A percentile compares a stretch with the other conserved stretches of the same genome.
phyloP scores from a whole-genome alignment of 2,329 filamentous ascomycete genomes.

The Zelopaecilomyces penicillatus region DNA sequence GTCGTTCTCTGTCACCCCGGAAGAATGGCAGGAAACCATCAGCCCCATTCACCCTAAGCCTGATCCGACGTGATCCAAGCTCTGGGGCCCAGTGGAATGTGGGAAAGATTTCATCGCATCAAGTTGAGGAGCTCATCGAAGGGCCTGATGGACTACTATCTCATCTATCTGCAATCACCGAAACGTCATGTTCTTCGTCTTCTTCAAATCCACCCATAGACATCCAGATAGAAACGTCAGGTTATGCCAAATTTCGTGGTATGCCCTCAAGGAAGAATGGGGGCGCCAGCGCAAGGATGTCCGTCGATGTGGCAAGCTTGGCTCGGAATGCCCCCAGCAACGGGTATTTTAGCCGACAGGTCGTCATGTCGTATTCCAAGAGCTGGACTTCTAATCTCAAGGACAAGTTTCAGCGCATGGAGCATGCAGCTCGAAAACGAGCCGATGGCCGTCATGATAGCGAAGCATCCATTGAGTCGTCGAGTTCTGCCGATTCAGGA shows the following conservation, averaged over 20 bases:
- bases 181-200: not conserved
- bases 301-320: conserved; percentile 6
- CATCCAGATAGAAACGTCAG: conserved; percentile 45
- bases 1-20: conserved; percentile 30
- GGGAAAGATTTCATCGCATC: conserved; percentile 52
- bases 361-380: conserved; percentile 50
- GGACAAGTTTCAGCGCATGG: conserved; percentile 33
- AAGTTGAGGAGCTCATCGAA: conserved; percentile 29
- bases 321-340: conserved; percentile 1
- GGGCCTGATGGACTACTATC: conserved; percentile 13
- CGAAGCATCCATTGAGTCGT: conserved; percentile 22
- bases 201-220: conserved; percentile 34
- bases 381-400: conserved; percentile 40
- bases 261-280: conserved; percentile 32
- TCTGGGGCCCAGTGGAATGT: conserved; percentile 69
- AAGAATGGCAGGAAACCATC: conserved; percentile 19
- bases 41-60: conserved; percentile 45
- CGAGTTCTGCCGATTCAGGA: conserved; percentile 19
- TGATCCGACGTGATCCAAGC: conserved; percentile 66
- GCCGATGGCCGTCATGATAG: conserved; percentile 22
- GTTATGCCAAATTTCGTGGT: conserved; percentile 49
- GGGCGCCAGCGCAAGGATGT: conserved; percentile 10
- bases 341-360: conserved; percentile 23
- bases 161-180: conserved; percentile 13
- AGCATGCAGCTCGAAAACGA: conserved; percentile 16